These are phyloP conservation scores for Botrytis tulipae DNA, from an alignment of 2,329 filamentous ascomycete genomes.

Conservation along the genomic window DNA sequence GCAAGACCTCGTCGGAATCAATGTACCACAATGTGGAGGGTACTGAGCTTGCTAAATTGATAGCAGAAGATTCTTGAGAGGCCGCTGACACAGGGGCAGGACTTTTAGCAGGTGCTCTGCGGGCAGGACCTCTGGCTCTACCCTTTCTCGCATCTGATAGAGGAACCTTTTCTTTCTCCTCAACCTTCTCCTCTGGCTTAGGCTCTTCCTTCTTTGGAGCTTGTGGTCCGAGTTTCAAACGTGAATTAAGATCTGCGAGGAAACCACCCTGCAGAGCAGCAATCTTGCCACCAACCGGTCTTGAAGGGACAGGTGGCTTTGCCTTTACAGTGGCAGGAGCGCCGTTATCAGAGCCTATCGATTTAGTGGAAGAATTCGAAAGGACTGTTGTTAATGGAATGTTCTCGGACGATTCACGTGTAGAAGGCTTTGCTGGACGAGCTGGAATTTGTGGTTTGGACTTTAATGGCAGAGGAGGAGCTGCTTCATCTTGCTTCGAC, in stretches of 20 bases:
- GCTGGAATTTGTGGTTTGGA: slow-evolving; percentile 61
- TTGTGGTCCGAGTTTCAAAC: slow-evolving; percentile 82
- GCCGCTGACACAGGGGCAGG: slow-evolving; percentile 28
- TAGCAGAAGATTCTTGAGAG: slow-evolving; percentile 21
- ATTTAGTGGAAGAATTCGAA: slow-evolving; percentile 37
- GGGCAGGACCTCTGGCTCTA: slow-evolving; percentile 81
- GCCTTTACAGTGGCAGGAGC: slow-evolving; percentile 55
- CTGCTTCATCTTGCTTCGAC: slow-evolving; percentile 26
- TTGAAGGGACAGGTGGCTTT: slow-evolving; percentile 81
- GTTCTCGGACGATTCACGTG: slow-evolving; percentile 41
- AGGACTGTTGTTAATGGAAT: slow-evolving; percentile 31
- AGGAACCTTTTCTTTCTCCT: slow-evolving; percentile 70
- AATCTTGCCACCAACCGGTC: slow-evolving; percentile 81
- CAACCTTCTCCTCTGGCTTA: slow-evolving; percentile 52
- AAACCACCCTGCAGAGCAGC: slow-evolving; percentile 88
- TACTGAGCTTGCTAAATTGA: slow-evolving; percentile 34
- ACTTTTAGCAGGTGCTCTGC: slow-evolving; percentile 61
- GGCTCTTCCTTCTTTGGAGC: slow-evolving; percentile 72
- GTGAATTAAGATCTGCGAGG: slow-evolving; percentile 88
- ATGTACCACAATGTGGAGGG: slow-evolving; percentile 44
- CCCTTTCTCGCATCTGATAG: slow-evolving; percentile 86
- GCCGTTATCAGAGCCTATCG: slow-evolving; percentile 43
- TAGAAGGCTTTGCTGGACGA: slow-evolving; percentile 58
- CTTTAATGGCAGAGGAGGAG: slow-evolving; percentile 47
- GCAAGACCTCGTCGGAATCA: slow-evolving; percentile 41